A percentile compares a stretch with the other conserved stretches of the same genome.
These are phyloP conservation scores for Aplosporella prunicola DNA, from an alignment of 2,329 filamentous ascomycete genomes.

Conservation along the genomic window DNA sequence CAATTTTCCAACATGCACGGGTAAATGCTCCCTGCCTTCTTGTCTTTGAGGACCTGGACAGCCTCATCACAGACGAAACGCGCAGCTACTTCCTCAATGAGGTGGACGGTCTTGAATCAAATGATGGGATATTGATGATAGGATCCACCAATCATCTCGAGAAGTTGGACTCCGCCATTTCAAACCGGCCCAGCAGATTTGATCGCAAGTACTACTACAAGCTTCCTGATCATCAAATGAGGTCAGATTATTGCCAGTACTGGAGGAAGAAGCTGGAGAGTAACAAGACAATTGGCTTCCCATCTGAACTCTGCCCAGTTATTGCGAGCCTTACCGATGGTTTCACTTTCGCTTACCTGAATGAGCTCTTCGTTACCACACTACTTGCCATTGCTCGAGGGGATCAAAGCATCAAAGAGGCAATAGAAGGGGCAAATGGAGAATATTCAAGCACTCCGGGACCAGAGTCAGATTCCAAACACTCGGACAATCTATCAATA, in stretches of 20 bases:
- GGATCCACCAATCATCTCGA: conserved; percentile 50
- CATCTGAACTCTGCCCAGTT: conserved; percentile 28
- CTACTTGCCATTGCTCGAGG: no score
- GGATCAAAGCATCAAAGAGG: no score
- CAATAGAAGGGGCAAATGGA: no score
- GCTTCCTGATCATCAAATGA: conserved; percentile 29
- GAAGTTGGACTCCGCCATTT: conserved; percentile 53
- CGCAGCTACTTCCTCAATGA: conserved; percentile 65
- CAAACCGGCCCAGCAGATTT: conserved; percentile 38
- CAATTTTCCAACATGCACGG: conserved; percentile 43
- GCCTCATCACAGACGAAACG: conserved; percentile 50
- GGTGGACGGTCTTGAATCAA: conserved; percentile 58
- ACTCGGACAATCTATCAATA: no score
- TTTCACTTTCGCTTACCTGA: conserved; percentile 39
- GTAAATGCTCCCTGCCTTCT: conserved; percentile 58
- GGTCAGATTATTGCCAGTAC: conserved; percentile 34
- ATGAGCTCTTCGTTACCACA: conserved; percentile 34
- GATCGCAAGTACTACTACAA: conserved; percentile 40
- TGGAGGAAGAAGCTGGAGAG: conserved; percentile 35
- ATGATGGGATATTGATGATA: conserved; percentile 63
- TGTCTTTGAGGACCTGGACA: conserved; percentile 64
- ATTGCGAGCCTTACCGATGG: conserved; percentile 35
- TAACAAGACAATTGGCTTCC: conserved; percentile 30
- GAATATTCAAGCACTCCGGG: no score
- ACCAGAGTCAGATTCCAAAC: no score